Conservation (phyloP, 176 grass and related monocot genomes). For the Triticum monococcum region DNA sequence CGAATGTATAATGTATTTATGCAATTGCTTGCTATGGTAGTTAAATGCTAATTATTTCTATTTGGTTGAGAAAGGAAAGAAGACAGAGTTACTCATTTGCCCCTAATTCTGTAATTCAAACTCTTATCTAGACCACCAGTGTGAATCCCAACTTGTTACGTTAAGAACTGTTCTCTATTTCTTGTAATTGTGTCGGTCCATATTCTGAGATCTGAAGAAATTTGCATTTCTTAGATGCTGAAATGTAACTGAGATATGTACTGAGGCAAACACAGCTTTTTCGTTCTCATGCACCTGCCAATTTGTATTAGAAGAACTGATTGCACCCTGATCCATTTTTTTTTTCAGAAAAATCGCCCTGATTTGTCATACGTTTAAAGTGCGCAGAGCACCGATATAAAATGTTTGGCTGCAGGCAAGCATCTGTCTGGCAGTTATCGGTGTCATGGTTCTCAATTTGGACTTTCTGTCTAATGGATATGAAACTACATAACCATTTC, state of each 20-base stretch:
- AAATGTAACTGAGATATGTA: constrained; percentile 9
- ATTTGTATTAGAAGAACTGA: neutral
- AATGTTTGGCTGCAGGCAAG: neutral
- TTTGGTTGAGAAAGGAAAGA: constrained; percentile 6
- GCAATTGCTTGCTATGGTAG: constrained; percentile 9
- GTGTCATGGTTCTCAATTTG: neutral
- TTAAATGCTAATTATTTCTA: neutral
- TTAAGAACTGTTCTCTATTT: neutral
- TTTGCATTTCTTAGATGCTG: neutral
- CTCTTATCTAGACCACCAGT: neutral
- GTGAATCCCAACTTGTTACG: constrained; percentile 2
- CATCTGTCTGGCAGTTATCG: neutral
- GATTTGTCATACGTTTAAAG: neutral
- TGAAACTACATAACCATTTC: neutral
- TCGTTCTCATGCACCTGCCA: neutral
- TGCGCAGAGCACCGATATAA: neutral
- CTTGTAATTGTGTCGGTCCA: neutral
- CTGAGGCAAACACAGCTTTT: neutral
- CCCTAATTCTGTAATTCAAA: neutral
- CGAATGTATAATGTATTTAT: constrained; percentile 20
- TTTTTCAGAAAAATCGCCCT: neutral
- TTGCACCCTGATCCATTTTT: neutral
- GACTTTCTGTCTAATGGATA: neutral
- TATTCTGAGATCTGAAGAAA: constrained; percentile 3
- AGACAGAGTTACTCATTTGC: neutral